Base-by-base conservation (phyloP, 164 flowering plant genomes). In the Sextonia rubra region DNA sequence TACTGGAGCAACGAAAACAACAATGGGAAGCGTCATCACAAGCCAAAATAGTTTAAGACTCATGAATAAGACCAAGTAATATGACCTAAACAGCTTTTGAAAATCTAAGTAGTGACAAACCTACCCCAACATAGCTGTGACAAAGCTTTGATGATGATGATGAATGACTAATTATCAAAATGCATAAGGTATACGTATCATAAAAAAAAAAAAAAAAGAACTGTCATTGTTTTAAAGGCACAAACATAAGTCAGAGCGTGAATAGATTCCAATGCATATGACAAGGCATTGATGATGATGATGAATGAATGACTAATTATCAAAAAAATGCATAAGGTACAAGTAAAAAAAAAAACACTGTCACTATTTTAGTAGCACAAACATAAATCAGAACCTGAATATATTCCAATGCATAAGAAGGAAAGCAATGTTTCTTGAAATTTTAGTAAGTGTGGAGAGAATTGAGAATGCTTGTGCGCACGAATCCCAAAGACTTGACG, bases 1-100 rank as follows among this genome's bases (percentile, higher is more conserved):
- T 90, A 90, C 98, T 93, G 67, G 74, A 84, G 72, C 20, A 70
- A 4, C 20, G n/a, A 52, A 52, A 20, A 52, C 17, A 20, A 3
- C n/a, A 52, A 20, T 20, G n/a, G 58, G 7, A 52, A 52, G n/a
- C 17, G 14, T 52, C 17, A 52, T 3, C n/a, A 52, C 20, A 52
- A 37, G 44, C 44, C 44, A 37, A 37, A 37, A 37, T 37, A 37
- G 44, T 37, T 37, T 37, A 37, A 37, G 11, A 52, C 14, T 20
- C 58, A 52, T 52, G 7, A 52, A 12, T 18, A 52, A 14, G n/a
- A 52, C n/a, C 58, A 52, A 2, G n/a, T 20, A 52, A 52, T 52
- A 52, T 20, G n/a, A 52, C 20, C 58, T 11, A 52, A 20, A 15
- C 58, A 52, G 58, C 58, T 52, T 37, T 52, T 15, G 58, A 52